These are phyloP conservation scores for Bipolaris victoriae DNA, from an alignment of 2,329 filamentous ascomycete genomes.

Conservation along the genomic window DNA sequence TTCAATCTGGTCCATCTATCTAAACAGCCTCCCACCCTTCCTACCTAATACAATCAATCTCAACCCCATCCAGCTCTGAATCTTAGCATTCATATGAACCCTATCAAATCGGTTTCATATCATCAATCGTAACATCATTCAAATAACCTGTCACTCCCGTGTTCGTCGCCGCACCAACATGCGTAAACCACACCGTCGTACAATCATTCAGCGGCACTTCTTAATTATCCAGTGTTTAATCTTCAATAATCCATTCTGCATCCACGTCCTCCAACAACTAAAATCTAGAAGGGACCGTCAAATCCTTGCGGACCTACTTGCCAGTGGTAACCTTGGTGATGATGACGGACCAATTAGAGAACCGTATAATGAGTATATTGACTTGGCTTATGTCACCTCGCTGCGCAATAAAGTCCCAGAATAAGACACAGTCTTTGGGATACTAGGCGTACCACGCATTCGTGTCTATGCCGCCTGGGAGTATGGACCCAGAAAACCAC, in stretches of 20 bases:
- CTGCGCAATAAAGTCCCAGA: conserved; percentile 53
- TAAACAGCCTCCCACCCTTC: too few species aligned
- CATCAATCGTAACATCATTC: not conserved
- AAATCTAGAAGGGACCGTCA: conserved; percentile 35
- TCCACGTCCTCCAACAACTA: conserved; percentile 45
- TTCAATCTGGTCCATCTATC: too few species aligned
- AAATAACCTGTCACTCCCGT: not conserved
- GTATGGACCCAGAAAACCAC: too few species aligned
- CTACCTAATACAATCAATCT: too few species aligned
- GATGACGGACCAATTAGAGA: conserved; percentile 53
- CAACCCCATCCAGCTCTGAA: too few species aligned
- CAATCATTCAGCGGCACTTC: conserved; percentile 2
- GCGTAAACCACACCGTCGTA: not conserved
- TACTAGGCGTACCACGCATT: conserved; percentile 67
- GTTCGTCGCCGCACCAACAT: not conserved
- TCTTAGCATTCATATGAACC: too few species aligned
- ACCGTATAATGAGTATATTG: conserved; percentile 51
- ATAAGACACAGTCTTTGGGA: conserved; percentile 62
- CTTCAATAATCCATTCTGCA: conserved; percentile 63
- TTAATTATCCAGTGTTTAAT: not conserved
- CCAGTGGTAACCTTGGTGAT: conserved; percentile 62
- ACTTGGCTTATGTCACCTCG: conserved; percentile 56
- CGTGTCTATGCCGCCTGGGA: too few species aligned
- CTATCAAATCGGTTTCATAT: not conserved
- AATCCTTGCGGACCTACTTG: conserved; percentile 58